These are phyloP conservation scores for Synura sp. DNA, from an alignment of 352 stramenopile genomes.

Conservation along the genomic window DNA sequence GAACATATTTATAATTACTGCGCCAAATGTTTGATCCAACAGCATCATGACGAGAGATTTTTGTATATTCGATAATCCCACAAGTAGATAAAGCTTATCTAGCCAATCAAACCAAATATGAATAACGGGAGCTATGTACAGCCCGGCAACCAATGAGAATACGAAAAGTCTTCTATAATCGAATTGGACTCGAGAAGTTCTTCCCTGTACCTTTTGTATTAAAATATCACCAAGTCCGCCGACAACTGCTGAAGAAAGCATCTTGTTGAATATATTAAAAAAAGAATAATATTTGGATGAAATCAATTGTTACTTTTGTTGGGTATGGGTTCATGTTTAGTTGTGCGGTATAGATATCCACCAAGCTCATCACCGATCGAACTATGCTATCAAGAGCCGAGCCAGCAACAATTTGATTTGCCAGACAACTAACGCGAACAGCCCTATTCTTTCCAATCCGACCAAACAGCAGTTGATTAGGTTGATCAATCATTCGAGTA, in stretches of 20 bases:
- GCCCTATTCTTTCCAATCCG: no score
- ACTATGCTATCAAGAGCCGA: no score
- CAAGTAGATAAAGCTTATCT: background rate
- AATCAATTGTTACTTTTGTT: no score
- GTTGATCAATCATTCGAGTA: no score
- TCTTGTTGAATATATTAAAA: no score
- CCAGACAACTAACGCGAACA: no score
- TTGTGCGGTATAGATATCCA: no score
- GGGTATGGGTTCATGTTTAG: no score
- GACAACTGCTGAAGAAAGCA: background rate
- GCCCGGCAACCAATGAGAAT: background rate
- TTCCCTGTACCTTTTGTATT: background rate
- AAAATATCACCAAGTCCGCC: slow-evolving; percentile 9
- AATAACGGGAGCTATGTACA: slow-evolving; percentile 3
- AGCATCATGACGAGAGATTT: background rate
- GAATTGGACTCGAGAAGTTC: background rate
- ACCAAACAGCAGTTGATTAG: no score
- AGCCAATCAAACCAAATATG: slow-evolving; percentile 16
- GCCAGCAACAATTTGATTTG: no score
- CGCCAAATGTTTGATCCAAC: slow-evolving; percentile 1
- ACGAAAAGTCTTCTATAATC: background rate
- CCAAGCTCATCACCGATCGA: no score
- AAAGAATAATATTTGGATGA: no score
- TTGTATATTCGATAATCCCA: background rate
- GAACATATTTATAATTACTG: background rate